A percentile compares a stretch with the other conserved stretches of the same genome.
Evolutionary conservation across 257 asterid genomes (phyloP).

Genomic region (Solanum rostratum): DNA sequence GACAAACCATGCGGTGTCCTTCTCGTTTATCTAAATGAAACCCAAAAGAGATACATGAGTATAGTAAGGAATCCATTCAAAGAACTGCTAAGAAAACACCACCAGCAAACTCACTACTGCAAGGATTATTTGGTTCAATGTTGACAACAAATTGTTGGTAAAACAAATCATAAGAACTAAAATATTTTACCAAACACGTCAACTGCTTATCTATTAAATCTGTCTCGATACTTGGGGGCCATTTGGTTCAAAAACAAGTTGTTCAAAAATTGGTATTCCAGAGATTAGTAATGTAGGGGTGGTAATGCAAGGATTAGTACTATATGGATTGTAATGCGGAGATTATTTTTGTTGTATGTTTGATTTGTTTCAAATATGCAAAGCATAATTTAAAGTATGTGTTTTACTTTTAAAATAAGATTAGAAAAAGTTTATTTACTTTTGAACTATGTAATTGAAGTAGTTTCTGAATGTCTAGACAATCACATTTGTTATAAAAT

Average conservation of each 20-base stretch:
- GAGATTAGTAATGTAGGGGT: not conserved
- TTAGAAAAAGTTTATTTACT: not conserved
- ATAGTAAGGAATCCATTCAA: not conserved
- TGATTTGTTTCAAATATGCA: not conserved
- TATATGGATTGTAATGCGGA: not conserved
- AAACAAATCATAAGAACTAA: not conserved
- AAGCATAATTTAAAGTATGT: not conserved
- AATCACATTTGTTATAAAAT: not conserved
- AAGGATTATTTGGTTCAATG: not conserved
- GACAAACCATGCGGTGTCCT: conserved; percentile 93
- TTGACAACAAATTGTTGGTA: not conserved
- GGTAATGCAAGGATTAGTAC: not conserved
- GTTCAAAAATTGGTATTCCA: not conserved
- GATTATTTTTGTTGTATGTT: not conserved
- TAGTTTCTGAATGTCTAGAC: not conserved
- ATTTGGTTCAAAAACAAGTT: not conserved
- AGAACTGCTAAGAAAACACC: not conserved
- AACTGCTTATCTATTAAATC: not conserved
- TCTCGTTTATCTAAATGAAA: conserved; percentile 70
- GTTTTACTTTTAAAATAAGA: not conserved
- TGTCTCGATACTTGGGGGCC: not conserved
- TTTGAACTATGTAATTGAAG: not conserved
- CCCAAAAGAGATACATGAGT: not conserved
- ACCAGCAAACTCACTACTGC: not conserved
- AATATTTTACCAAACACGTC: not conserved